Base-by-base conservation (phyloP, 768 basidiomycete species). In the Hydnomerulius pinastri region DNA sequence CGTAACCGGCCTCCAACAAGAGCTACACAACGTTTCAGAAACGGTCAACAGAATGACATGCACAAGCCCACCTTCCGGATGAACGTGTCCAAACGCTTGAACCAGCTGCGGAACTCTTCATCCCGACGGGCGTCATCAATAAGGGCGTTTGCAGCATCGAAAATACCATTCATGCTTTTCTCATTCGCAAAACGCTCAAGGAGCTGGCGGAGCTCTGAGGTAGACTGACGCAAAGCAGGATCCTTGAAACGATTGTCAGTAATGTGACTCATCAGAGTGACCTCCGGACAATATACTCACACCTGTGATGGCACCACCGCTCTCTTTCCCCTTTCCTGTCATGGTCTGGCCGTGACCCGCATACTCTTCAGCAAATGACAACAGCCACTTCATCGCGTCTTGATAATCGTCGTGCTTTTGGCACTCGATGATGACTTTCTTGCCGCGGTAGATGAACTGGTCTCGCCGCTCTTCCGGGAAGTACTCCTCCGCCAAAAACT, bases 381-480 rank as follows among this genome's bases (percentile, higher is more conserved):
- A 71, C 5, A 92, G 72, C 90, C 90, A 92, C n/a, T 72, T 73
- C 40, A 92, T 74, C 6, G 84, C 81, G 50, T 84, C 83, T 59
- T 93, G 90, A 69, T 97, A 98, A 64, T 96, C 88, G 45, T 85
- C 78, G 70, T 96, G 93, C 63, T 87, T 86, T 71, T 97, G 94
- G 65, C 91, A 94, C 63, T 98, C 95, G 50, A 95, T 78, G 46
- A 97, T 82, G 30, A 88, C 86, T 83, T 97, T 98, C 78, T 98
- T 98, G 6, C 83, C 78, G 11, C 96, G 82, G 75, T 87, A 96
- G 62, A 98, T 89, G 69, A 93, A 97, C 62, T 92, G 92, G 46
- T 96, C 92, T 20, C 92, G 80, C 18, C 96, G 77, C 69, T 94
- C 94, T 58, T 87, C 77, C 0, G 95, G 94, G 77, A 97, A 94